phyloP scores from a whole-genome alignment of 169 alveolate species.

The Cryptosporidium viatorum region DNA sequence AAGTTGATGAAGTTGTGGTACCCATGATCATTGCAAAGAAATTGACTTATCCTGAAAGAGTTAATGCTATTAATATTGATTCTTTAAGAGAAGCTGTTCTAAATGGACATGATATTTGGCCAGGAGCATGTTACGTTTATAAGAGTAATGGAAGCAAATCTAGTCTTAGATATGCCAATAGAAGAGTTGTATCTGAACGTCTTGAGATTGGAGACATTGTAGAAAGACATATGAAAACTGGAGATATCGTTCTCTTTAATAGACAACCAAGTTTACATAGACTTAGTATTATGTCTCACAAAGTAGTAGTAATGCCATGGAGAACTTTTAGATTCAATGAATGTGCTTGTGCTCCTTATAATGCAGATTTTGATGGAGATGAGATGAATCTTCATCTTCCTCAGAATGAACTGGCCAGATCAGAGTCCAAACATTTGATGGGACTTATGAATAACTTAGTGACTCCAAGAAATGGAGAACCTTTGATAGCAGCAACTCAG shows the following conservation, averaged over 20 bases:
- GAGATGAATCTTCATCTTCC: constrained; percentile 99
- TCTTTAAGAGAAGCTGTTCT: constrained; percentile 88
- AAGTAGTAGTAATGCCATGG: constrained; percentile 94
- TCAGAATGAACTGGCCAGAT: constrained; percentile 96
- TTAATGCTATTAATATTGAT: constrained; percentile 89
- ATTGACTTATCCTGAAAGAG: constrained; percentile 97
- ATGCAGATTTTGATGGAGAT: constrained; percentile 99
- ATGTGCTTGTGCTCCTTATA: constrained; percentile 98
- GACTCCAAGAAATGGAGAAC: constrained; percentile 99
- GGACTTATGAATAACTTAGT: constrained; percentile 93
- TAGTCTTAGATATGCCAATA: constrained; percentile 88
- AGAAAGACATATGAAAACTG: constrained; percentile 96
- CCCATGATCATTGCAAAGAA: constrained; percentile 97
- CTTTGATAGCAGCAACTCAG: constrained; percentile 95
- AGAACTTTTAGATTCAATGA: constrained; percentile 97
- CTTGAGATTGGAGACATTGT: constrained; percentile 96
- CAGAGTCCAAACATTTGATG: constrained; percentile 92
- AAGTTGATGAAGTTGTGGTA: constrained; percentile 96
- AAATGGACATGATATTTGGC: constrained; percentile 95
- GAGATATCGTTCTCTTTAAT: constrained; percentile 97
- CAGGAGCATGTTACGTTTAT: constrained; percentile 95
- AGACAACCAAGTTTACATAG: constrained; percentile 99
- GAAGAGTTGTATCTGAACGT: constrained; percentile 85
- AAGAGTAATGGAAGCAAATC: constrained; percentile 83
- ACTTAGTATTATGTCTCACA: constrained; percentile 97